Percentiles rank a stretch among this genome's conserved stretches.
Conservation (phyloP, 2,329 filamentous ascomycete species). For the Periglandula ipomoeae region DNA sequence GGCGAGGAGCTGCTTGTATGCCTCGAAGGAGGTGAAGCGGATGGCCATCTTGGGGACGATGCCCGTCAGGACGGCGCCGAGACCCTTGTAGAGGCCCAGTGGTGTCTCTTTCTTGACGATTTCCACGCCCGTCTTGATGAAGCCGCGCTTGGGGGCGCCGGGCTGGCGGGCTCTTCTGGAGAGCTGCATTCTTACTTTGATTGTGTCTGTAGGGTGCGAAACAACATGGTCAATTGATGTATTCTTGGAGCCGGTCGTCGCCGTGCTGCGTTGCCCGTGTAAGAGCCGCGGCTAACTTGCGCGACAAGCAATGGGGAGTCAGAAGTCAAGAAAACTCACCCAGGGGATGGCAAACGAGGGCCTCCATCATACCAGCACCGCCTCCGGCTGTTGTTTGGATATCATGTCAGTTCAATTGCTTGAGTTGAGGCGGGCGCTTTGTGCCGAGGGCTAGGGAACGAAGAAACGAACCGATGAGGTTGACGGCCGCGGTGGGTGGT, state of each 20-base stretch:
- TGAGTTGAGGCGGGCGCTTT: background rate
- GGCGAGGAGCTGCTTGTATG: constrained; percentile 79
- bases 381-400: constrained; percentile 62
- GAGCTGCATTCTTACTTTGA: constrained; percentile 99
- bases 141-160: constrained; percentile 79
- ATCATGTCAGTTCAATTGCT: background rate
- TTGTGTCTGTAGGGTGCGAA: constrained; percentile 56
- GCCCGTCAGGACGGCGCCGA: constrained; percentile 92
- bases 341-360: constrained; percentile 87
- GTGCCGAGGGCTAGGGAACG: background rate
- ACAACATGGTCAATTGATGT: too few species aligned
- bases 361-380: constrained; percentile 98
- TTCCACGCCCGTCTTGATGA: constrained; percentile 74
- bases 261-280: background rate
- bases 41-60: constrained; percentile 99
- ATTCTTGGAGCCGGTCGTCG: too few species aligned
- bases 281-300: constrained; percentile 2
- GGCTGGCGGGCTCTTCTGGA: constrained; percentile 75
- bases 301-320: constrained; percentile 4
- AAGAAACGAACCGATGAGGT: constrained; percentile 66
- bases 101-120: constrained; percentile 88
- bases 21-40: constrained; percentile 94
- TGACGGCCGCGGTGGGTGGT: constrained; percentile 77
- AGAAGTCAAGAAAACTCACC: constrained; percentile 42
- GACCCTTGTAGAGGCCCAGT: constrained; percentile 89